Percentiles rank a stretch among this genome's conserved stretches.
Conservation (phyloP, 148 eudicot genomes). For the Cornus controversa region DNA sequence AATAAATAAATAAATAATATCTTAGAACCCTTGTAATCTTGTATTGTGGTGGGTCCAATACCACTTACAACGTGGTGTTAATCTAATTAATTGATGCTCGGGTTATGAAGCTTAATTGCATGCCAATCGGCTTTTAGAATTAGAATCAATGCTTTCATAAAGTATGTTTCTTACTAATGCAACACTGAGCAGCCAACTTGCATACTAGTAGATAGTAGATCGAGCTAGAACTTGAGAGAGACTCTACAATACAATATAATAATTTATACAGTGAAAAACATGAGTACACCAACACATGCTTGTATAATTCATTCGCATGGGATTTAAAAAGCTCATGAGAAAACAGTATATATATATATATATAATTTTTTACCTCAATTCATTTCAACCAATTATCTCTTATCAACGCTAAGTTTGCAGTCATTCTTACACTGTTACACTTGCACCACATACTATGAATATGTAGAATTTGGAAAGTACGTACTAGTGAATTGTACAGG, state of each 20-base stretch:
- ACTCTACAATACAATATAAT: not conserved
- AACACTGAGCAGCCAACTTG: not conserved
- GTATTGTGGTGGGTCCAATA: not conserved
- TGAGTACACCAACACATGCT: not conserved
- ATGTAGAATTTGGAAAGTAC: too few relatives aligned
- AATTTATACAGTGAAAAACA: not conserved
- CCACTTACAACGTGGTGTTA: not conserved
- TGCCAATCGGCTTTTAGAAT: not conserved
- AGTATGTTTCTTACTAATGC: not conserved
- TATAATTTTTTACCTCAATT: too few relatives aligned
- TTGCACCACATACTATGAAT: too few relatives aligned
- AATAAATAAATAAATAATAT: too few relatives aligned
- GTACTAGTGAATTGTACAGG: too few relatives aligned
- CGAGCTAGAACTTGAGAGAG: not conserved
- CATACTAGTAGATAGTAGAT: not conserved
- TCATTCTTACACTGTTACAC: too few relatives aligned
- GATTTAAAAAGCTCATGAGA: not conserved
- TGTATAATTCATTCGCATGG: not conserved
- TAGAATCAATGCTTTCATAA: not conserved
- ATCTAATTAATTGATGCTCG: not conserved
- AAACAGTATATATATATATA: too few relatives aligned
- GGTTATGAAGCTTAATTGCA: not conserved
- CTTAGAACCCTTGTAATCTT: too few relatives aligned
- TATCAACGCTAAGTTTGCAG: too few relatives aligned
- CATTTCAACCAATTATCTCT: too few relatives aligned